A percentile compares a stretch with the other conserved stretches of the same genome.
Evolutionary conservation across 495 filamentous ascomycete species (phyloP).

Genomic region (Tuber borchii): DNA sequence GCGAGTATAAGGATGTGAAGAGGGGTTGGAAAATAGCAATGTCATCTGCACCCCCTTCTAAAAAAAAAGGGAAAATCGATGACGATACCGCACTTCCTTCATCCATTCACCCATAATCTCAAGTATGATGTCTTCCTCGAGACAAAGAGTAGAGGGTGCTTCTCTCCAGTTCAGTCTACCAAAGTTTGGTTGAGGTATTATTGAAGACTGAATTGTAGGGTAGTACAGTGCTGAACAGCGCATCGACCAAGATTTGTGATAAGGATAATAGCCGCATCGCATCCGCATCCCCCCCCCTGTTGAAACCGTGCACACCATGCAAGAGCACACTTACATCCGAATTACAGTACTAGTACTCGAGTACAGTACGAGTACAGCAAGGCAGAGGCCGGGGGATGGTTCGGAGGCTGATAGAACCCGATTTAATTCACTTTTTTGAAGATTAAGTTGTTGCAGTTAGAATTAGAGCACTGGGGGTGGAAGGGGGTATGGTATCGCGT

Average conservation of each 20-base stretch:
- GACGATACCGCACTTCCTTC: not conserved
- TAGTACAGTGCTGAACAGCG: not conserved
- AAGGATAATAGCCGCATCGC: not conserved
- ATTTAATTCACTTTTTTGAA: not conserved
- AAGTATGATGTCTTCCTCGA: not conserved
- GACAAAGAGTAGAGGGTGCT: not conserved
- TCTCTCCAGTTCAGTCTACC: not conserved
- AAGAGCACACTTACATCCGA: not conserved
- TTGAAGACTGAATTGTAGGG: not conserved
- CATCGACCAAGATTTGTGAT: not conserved
- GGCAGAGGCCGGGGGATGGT: not conserved
- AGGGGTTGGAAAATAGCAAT: not conserved
- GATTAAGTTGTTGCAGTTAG: not conserved
- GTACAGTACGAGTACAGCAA: not conserved
- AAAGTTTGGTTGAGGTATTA: not conserved
- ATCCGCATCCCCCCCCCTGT: not conserved
- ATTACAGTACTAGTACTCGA: not conserved
- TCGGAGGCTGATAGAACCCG: not conserved
- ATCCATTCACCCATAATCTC: not conserved
- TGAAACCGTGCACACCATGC: not conserved
- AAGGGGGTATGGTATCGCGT: not conserved
- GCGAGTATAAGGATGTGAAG: not conserved
- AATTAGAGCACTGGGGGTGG: not conserved
- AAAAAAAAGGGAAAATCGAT: not conserved
- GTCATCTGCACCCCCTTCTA: not conserved